Conservation (phyloP, 1,284 basidiomycete species). For the Melampsora larici-populina region DNA sequence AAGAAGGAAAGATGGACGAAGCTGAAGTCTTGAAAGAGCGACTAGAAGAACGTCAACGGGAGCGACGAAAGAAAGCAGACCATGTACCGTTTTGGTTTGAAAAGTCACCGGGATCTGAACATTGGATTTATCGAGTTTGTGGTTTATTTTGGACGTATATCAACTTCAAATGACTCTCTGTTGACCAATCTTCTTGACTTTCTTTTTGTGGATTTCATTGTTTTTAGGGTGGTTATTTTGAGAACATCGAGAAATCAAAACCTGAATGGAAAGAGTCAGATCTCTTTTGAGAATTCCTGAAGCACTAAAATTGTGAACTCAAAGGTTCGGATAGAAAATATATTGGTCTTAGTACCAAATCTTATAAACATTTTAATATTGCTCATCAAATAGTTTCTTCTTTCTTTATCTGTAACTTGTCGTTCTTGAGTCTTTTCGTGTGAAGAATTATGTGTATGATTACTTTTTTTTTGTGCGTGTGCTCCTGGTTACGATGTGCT, state of each 20-base stretch:
- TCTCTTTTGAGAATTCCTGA: slow-evolving; percentile 8
- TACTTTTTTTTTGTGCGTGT: too few relatives aligned
- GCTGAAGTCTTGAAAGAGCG: slow-evolving; percentile 73
- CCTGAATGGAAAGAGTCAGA: slow-evolving; percentile 18
- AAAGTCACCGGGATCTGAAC: slow-evolving; percentile 1
- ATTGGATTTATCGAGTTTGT: slow-evolving; percentile 38
- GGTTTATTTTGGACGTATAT: neutral
- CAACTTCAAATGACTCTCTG: neutral
- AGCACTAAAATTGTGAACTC: too few relatives aligned
- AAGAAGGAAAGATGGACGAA: slow-evolving; percentile 70
- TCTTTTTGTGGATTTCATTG: neutral
- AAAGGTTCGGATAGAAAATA: too few relatives aligned
- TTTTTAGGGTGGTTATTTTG: slow-evolving; percentile 32
- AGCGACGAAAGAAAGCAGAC: slow-evolving; percentile 53
- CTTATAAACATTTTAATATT: too few relatives aligned
- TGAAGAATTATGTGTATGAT: too few relatives aligned
- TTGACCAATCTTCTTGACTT: neutral
- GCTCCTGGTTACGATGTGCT: too few relatives aligned
- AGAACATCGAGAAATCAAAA: neutral
- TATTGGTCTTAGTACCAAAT: too few relatives aligned
- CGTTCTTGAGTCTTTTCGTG: too few relatives aligned
- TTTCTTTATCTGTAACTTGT: too few relatives aligned
- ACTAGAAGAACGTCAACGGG: slow-evolving; percentile 63
- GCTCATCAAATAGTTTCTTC: too few relatives aligned
- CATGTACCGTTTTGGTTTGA: slow-evolving; percentile 29